Evolutionary conservation across 106 monocot species (phyloP).

Genomic region (Gastrodia elata): DNA sequence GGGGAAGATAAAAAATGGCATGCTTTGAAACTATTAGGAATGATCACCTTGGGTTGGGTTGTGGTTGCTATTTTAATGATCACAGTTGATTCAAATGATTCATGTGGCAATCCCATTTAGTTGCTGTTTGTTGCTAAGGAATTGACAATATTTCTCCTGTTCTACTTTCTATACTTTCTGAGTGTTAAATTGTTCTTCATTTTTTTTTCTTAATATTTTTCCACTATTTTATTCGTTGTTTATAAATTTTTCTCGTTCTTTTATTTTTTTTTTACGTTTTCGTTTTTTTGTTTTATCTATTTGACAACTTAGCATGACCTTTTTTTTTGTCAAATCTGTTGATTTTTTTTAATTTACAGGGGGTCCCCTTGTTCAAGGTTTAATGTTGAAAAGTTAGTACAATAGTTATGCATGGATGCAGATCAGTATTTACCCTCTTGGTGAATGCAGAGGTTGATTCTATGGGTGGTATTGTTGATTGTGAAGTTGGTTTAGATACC

Average conservation of each 20-base stretch:
- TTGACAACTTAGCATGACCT: neutral
- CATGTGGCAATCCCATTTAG: too few species aligned
- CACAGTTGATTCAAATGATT: too few species aligned
- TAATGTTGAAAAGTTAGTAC: neutral
- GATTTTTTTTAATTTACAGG: constrained; percentile 2
- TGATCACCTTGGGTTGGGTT: too few species aligned
- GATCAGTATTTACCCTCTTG: constrained; percentile 7
- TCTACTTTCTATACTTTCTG: neutral
- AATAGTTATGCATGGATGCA: constrained; percentile 5
- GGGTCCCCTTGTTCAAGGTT: neutral
- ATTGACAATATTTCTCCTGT: neutral
- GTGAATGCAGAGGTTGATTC: constrained; percentile 49
- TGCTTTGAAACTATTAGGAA: too few species aligned
- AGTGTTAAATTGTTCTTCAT: neutral
- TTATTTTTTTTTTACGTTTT: constrained; percentile 1
- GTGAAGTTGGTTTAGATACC: constrained; percentile 36
- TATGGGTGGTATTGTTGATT: constrained; percentile 80
- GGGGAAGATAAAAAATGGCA: too few species aligned
- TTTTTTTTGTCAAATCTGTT: neutral
- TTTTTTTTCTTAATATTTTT: neutral
- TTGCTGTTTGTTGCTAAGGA: neutral
- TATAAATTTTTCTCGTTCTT: neutral
- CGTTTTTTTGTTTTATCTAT: neutral
- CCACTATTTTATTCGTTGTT: neutral
- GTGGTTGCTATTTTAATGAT: too few species aligned